Percentiles rank a stretch among this genome's conserved stretches.
These are phyloP conservation scores for Dendrobium nobile DNA, from an alignment of 106 monocot genomes.

Conservation along the genomic window DNA sequence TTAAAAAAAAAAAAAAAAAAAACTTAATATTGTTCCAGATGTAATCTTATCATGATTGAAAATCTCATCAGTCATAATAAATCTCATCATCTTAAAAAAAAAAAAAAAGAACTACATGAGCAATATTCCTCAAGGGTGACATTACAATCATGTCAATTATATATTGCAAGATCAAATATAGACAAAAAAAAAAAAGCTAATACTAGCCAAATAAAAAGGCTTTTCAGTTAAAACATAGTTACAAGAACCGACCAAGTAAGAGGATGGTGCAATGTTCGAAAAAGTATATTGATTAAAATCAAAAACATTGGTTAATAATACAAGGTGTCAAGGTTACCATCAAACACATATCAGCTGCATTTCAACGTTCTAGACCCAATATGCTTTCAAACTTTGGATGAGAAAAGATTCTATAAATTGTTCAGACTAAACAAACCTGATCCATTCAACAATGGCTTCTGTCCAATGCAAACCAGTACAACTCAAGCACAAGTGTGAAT, in stretches of 20 bases:
- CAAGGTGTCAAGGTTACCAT: neutral
- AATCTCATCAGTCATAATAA: neutral
- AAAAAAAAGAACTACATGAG: neutral
- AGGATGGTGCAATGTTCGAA: neutral
- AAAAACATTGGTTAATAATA: neutral
- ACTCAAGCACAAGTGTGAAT: conserved; percentile 6
- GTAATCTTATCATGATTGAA: neutral
- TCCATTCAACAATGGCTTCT: conserved; percentile 5
- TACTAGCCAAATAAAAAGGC: neutral
- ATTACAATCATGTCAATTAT: neutral
- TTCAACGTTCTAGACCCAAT: neutral
- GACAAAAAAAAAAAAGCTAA: neutral
- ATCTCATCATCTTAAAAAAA: neutral
- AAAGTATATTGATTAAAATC: neutral
- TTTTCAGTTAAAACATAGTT: neutral
- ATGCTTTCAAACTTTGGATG: neutral
- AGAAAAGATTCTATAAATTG: conserved; percentile 1
- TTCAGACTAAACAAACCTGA: conserved; percentile 23
- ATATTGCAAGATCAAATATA: neutral
- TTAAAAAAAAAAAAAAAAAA: neutral
- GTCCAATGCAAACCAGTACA: conserved; percentile 3
- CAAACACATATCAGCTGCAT: neutral
- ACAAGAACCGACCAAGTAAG: neutral
- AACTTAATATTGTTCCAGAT: neutral
- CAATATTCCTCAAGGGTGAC: neutral